phyloP scores from a whole-genome alignment of 768 basidiomycete species.

The Leccinum longicurvipes region DNA sequence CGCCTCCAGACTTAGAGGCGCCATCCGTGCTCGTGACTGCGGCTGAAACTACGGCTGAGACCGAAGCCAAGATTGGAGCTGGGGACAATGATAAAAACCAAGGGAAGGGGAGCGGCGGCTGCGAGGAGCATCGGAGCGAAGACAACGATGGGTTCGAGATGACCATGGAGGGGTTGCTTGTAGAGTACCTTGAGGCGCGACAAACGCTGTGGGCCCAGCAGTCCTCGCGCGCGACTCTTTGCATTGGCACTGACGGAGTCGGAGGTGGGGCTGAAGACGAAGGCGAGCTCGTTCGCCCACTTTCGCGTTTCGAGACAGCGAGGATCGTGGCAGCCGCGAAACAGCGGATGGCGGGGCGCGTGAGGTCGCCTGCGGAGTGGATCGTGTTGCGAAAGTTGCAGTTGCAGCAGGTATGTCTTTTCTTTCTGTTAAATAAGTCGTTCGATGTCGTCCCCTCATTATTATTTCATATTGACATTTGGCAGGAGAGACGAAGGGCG shows the following conservation, averaged over 20 bases:
- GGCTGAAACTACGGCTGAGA: background rate
- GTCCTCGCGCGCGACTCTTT: slow-evolving; percentile 7
- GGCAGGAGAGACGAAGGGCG: slow-evolving; percentile 21
- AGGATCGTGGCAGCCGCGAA: slow-evolving; percentile 30
- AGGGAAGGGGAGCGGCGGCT: no score
- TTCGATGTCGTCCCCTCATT: no score
- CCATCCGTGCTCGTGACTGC: background rate
- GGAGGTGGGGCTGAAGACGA: background rate
- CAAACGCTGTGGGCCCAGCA: slow-evolving; percentile 20
- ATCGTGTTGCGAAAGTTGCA: slow-evolving; percentile 45
- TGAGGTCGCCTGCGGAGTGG: slow-evolving; percentile 28
- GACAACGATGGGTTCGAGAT: slow-evolving; percentile 32
- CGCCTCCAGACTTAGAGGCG: background rate
- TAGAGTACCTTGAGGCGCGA: slow-evolving; percentile 35
- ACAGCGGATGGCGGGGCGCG: slow-evolving; percentile 7
- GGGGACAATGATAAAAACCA: no score
- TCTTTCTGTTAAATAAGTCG: background rate
- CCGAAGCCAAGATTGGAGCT: background rate
- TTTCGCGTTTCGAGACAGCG: slow-evolving; percentile 41
- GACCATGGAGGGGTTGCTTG: slow-evolving; percentile 30
- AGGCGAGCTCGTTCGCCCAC: slow-evolving; percentile 36
- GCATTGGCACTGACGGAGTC: slow-evolving; percentile 9
- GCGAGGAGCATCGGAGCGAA: background rate
- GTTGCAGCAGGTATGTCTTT: slow-evolving; percentile 34
- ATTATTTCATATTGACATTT: no score